phyloP scores from a whole-genome alignment of 192 early-diverging fungal genomes.

The Backusella luteola region DNA sequence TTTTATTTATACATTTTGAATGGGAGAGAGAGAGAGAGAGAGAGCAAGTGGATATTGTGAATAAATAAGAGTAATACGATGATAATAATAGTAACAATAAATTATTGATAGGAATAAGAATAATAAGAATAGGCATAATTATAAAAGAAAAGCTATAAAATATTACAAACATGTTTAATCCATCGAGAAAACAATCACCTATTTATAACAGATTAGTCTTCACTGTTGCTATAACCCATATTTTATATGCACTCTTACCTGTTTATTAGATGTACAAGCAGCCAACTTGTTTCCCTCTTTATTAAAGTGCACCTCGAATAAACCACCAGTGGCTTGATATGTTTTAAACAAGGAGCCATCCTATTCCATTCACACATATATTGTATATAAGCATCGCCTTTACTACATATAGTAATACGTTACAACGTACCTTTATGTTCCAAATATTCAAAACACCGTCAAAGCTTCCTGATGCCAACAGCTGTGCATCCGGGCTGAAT shows the following conservation, averaged over 20 bases:
- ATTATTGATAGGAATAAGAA: not conserved
- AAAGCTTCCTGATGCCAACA: slow-evolving; percentile 76
- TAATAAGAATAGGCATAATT: not conserved
- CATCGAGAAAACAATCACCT: slow-evolving; percentile 1
- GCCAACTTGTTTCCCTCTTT: slow-evolving; percentile 54
- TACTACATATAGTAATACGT: not conserved
- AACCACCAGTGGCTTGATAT: slow-evolving; percentile 52
- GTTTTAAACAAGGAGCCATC: slow-evolving; percentile 50
- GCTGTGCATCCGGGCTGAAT: slow-evolving; percentile 74
- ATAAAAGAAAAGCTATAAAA: not conserved
- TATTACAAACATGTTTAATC: not conserved
- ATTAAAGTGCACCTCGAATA: slow-evolving; percentile 61
- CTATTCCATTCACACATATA: slow-evolving; percentile 21
- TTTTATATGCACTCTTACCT: slow-evolving; percentile 13
- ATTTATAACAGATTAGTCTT: not conserved
- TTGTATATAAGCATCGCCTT: not conserved
- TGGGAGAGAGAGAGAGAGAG: not conserved
- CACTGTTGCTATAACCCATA: not conserved
- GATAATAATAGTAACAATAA: not conserved
- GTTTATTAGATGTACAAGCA: slow-evolving; percentile 54
- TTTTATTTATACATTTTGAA: not conserved
- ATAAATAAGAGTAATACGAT: not conserved
- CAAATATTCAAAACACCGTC: slow-evolving; percentile 80
- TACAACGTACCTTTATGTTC: slow-evolving; percentile 49
- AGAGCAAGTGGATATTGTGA: not conserved